Evolutionary conservation across 2,329 filamentous ascomycete genomes (phyloP), one percentile per base, ranked within the genome.

Genomic region (Cercospora brassicicola): DNA sequence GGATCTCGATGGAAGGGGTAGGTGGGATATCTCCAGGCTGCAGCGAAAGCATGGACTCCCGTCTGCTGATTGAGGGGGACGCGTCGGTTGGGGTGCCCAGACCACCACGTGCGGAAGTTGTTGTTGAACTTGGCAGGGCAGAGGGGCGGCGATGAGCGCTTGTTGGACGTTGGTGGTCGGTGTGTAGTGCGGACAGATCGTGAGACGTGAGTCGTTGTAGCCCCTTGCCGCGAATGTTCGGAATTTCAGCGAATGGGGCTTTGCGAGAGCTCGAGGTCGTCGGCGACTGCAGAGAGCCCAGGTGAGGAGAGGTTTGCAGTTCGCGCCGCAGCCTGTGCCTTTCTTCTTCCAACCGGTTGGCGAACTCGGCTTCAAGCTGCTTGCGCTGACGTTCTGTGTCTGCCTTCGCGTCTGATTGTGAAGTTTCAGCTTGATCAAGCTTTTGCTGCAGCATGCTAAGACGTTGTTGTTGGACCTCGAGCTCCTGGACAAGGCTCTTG

Each of bases 321-420:
- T 72, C 72, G 85, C 85, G 67, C 84, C 82, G 84, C 85, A 86
- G 88, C 77, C 85, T 89, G 11, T 80, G 77, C 72, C 84, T 86
- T 78, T 91, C 89, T 69, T 91, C 89, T 67, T 91, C 89, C 0
- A 91, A 74, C 55, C 85, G 84, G 64, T 88, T 85, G 39, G 84
- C 77, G 69, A 87, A 78, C 26, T 88, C 86, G 13, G 83, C 79
- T 71, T 90, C 88, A 78, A 82, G 85, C 2, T 83, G 74, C 72
- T 87, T 85, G 74, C 86, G 88, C 73, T 90, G 88, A 57, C 85
- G 84, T 42, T 86, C 83, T 15, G 88, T 80, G 9, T 88, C 84
- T 62, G 83, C 82, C 67, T 83, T 83, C 1, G 85, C 80, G 63
- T 91, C 86, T 30, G 85, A 80, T 1, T 93, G 82, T 4, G 90